Evolutionary conservation across 192 early-diverging fungal genomes (phyloP).

Genomic region (Linnemannia hyalina): DNA sequence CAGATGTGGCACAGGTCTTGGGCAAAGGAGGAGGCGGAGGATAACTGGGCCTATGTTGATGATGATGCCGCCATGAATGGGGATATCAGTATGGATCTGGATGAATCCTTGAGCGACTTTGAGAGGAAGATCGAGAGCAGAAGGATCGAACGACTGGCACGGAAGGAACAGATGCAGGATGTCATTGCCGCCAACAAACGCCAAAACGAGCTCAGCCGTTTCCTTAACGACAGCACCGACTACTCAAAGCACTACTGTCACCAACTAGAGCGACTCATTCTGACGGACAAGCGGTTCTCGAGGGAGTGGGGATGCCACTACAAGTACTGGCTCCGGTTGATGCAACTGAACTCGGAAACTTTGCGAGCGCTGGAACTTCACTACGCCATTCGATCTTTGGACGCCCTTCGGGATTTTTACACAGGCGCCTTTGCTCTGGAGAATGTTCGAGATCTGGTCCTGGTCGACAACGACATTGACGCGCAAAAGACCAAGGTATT

Average conservation of each 20-base stretch:
- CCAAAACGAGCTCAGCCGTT: constrained; percentile 24
- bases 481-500: constrained; percentile 17
- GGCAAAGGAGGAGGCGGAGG: constrained; percentile 16
- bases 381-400: constrained; percentile 21
- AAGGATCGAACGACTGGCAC: background rate
- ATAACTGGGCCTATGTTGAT: constrained; percentile 27
- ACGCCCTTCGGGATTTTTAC: constrained; percentile 30
- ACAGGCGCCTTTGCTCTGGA: background rate
- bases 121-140: constrained; percentile 19
- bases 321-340: constrained; percentile 27
- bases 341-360: constrained; percentile 16
- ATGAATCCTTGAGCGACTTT: constrained; percentile 33
- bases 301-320: constrained; percentile 33
- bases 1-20: constrained; percentile 9
- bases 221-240: constrained; percentile 31
- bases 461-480: constrained; percentile 30
- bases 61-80: constrained; percentile 13
- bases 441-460: constrained; percentile 14
- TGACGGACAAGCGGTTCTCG: constrained; percentile 29
- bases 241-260: constrained; percentile 18
- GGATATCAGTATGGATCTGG: background rate
- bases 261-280: constrained; percentile 26
- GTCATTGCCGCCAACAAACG: constrained; percentile 15
- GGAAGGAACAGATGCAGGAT: background rate
- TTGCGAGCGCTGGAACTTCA: constrained; percentile 20